A percentile compares a stretch with the other conserved stretches of the same genome.
Evolutionary conservation across 140 eudicot species (phyloP).

Genomic region (Flaveria floridana): DNA sequence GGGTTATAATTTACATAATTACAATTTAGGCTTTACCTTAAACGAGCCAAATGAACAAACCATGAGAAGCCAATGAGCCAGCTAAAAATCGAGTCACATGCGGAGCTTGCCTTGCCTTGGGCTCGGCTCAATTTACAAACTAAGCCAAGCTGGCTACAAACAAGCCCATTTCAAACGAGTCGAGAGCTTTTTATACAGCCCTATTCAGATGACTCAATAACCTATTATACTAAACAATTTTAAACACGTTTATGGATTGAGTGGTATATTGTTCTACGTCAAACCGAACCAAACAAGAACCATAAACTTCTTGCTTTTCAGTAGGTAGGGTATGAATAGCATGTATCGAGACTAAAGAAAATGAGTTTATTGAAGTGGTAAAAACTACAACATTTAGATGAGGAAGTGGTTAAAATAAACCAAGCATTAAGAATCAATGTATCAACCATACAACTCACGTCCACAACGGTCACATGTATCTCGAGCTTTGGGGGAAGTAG

Average conservation of each 20-base stretch:
- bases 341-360: background rate
- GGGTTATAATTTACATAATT: too few relatives aligned
- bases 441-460: constrained; percentile 48
- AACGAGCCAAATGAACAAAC: too few relatives aligned
- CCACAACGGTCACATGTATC: constrained; percentile 77
- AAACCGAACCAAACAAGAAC: background rate
- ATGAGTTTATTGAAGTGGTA: background rate
- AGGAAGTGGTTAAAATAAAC: constrained; percentile 3
- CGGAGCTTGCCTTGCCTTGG: too few relatives aligned
- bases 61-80: too few relatives aligned
- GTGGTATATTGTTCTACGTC: background rate
- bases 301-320: background rate
- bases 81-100: too few relatives aligned
- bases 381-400: background rate
- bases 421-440: background rate
- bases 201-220: too few relatives aligned
- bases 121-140: too few relatives aligned
- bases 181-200: too few relatives aligned
- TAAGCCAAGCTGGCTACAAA: too few relatives aligned
- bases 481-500: constrained; percentile 28
- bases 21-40: too few relatives aligned
- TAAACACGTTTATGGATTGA: background rate
- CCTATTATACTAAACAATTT: too few relatives aligned
- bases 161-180: too few relatives aligned
- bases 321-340: background rate